phyloP scores from a whole-genome alignment of 257 asterid species.

The Verbena officinalis region DNA sequence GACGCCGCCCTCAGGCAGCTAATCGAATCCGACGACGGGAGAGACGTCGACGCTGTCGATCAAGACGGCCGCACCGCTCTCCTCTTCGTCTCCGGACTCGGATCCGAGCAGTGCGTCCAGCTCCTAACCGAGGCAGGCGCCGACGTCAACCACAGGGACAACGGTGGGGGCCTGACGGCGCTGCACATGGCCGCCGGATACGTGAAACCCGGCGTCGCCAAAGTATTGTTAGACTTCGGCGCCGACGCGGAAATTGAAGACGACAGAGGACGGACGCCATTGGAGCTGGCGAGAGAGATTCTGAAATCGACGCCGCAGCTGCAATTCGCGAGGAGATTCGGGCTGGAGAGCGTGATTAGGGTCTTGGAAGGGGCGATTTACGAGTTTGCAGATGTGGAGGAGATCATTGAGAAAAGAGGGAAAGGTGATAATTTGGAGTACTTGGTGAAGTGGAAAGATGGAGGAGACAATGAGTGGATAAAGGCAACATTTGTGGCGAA shows the following conservation, averaged over 20 bases:
- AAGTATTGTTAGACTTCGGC: slow-evolving; percentile 52
- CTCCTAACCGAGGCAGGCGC: slow-evolving; percentile 78
- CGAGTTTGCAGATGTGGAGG: slow-evolving; percentile 88
- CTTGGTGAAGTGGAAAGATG: slow-evolving; percentile 85
- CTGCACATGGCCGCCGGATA: slow-evolving; percentile 95
- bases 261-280: slow-evolving; percentile 61
- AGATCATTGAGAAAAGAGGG: slow-evolving; percentile 84
- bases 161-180: slow-evolving; percentile 71
- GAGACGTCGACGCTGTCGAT: slow-evolving; percentile 84
- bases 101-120: slow-evolving; percentile 76
- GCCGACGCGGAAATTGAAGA: slow-evolving; percentile 75
- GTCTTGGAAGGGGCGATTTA: slow-evolving; percentile 67
- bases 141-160: slow-evolving; percentile 57
- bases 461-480: slow-evolving; percentile 88
- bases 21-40: slow-evolving; percentile 54
- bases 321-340: slow-evolving; percentile 82
- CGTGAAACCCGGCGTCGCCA: slow-evolving; percentile 69
- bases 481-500: slow-evolving; percentile 58
- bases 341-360: slow-evolving; percentile 66
- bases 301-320: slow-evolving; percentile 66
- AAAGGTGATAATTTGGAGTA: slow-evolving; percentile 75
- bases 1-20: slow-evolving; percentile 47
- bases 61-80: slow-evolving; percentile 84
- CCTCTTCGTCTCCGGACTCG: slow-evolving; percentile 85
- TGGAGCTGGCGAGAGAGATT: slow-evolving; percentile 75